A percentile compares a stretch with the other conserved stretches of the same genome.
Conservation (phyloP, 805 yeast species). For the Yarrowia deformans region DNA sequence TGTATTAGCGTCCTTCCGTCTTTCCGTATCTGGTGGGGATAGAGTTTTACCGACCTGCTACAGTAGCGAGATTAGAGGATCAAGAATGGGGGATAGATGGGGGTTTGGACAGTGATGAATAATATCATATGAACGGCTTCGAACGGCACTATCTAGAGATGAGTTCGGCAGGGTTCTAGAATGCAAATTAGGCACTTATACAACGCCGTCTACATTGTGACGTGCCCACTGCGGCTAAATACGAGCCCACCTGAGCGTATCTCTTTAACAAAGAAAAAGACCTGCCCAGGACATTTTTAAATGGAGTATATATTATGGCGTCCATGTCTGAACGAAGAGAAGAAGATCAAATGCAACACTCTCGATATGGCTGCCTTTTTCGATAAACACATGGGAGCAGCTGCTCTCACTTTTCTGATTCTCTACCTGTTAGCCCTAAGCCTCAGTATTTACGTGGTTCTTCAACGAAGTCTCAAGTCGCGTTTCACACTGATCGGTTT, state of each 20-base stretch:
- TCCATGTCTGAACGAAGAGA: too few species aligned
- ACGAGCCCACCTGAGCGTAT: background rate
- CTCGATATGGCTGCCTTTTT: slow-evolving; percentile 1
- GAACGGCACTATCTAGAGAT: too few species aligned
- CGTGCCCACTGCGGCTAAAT: background rate
- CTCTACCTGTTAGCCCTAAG: background rate
- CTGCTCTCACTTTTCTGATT: slow-evolving; percentile 15
- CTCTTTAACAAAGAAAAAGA: too few species aligned
- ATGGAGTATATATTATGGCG: background rate
- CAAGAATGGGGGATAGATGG: too few species aligned
- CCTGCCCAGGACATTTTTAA: too few species aligned
- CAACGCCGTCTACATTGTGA: too few species aligned
- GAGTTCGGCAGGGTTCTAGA: background rate
- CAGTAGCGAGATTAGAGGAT: background rate
- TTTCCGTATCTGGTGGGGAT: background rate
- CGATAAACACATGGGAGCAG: slow-evolving; percentile 23
- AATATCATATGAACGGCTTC: background rate
- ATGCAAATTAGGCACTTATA: too few species aligned
- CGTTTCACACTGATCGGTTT: slow-evolving; percentile 5
- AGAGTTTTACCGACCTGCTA: background rate
- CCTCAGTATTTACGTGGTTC: background rate
- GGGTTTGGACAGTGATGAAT: background rate
- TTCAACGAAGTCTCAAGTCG: background rate
- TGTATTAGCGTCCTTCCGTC: too few species aligned
- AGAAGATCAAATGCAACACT: too few species aligned